These are phyloP conservation scores for Pseudopediastrum boryanum DNA, from an alignment of 139 green algal species.

Conservation along the genomic window DNA sequence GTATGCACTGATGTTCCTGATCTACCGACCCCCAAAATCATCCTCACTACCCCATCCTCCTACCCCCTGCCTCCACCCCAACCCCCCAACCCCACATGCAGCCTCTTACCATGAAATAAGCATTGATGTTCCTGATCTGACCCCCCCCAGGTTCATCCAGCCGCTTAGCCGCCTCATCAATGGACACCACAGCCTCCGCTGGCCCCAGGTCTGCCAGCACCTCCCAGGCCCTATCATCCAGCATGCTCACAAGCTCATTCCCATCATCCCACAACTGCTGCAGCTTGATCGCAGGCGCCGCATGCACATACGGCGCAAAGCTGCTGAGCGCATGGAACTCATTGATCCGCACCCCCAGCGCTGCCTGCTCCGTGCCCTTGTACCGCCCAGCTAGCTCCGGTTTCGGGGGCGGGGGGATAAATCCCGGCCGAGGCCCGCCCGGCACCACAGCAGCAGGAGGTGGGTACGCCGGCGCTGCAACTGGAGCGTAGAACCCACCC, in stretches of 20 bases:
- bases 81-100: background rate
- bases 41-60: too few species aligned
- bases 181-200: constrained; percentile 38
- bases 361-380: constrained; percentile 53
- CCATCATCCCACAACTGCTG: constrained; percentile 72
- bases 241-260: constrained; percentile 53
- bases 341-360: constrained; percentile 67
- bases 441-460: background rate
- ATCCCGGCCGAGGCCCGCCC: too few species aligned
- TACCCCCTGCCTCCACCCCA: too few species aligned
- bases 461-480: too few species aligned
- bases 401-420: too few species aligned
- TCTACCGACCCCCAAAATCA: constrained; percentile 7
- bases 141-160: constrained; percentile 23
- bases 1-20: constrained; percentile 51
- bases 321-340: constrained; percentile 64
- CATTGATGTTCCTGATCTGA: constrained; percentile 49
- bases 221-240: constrained; percentile 59
- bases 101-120: constrained; percentile 48
- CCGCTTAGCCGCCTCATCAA: constrained; percentile 37
- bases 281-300: constrained; percentile 61
- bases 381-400: constrained; percentile 10
- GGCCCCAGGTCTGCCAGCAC: constrained; percentile 35
- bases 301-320: constrained; percentile 60
- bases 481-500: too few species aligned